Conservation (phyloP, 345 rosid genomes). For the Excoecaria cochinchinensis region DNA sequence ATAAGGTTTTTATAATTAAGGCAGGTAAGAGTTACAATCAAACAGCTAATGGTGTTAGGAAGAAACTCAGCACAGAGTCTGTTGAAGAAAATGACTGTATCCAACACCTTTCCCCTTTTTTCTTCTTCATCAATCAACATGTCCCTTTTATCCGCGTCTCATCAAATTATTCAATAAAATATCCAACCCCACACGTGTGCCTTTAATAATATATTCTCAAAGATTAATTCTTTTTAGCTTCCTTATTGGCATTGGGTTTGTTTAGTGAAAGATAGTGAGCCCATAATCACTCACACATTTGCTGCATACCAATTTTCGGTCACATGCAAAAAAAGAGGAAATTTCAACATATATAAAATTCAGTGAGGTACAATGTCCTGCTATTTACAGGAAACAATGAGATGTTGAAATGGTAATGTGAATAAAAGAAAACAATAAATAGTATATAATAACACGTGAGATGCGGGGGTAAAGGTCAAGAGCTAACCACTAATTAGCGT, state of each 20-base stretch:
- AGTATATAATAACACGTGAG: background rate
- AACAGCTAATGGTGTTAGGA: conserved; percentile 41
- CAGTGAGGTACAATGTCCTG: no score
- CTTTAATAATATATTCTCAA: no score
- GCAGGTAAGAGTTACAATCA: conserved; percentile 42
- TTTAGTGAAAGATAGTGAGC: no score
- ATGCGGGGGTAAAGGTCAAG: background rate
- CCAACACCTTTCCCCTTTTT: background rate
- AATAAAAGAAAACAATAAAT: no score
- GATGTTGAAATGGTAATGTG: no score
- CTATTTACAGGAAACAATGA: no score
- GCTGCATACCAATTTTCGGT: no score
- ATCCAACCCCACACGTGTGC: conserved; percentile 21
- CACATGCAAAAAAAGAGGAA: no score
- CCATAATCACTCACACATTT: no score
- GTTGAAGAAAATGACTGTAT: conserved; percentile 32
- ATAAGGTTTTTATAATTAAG: conserved; percentile 1
- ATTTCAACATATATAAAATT: no score
- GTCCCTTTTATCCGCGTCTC: background rate
- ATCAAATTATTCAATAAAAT: background rate
- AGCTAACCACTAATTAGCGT: background rate
- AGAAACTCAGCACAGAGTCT: conserved; percentile 31
- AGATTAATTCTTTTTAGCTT: no score
- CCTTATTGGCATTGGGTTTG: no score
- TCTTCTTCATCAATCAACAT: conserved; percentile 1